These are phyloP conservation scores for Zanthoxylum bungeanum DNA, from an alignment of 345 rosid genomes.

Conservation along the genomic window DNA sequence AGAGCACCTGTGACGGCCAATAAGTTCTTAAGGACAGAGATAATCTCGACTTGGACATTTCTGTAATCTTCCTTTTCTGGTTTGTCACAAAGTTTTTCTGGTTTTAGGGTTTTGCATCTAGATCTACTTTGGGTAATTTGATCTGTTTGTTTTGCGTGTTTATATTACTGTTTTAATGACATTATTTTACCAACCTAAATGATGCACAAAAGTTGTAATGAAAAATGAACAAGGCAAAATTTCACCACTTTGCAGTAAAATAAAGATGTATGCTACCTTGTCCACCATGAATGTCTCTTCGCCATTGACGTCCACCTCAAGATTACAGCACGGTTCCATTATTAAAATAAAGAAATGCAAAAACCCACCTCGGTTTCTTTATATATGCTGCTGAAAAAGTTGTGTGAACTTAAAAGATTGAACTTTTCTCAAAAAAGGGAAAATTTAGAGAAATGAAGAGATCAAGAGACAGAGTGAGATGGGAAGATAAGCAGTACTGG, in stretches of 20 bases:
- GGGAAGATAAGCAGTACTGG: background rate
- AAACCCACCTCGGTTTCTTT: constrained; percentile 11
- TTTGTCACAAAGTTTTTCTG: too few relatives aligned
- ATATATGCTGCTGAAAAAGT: background rate
- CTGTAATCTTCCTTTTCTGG: too few relatives aligned
- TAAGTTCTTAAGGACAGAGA: too few relatives aligned
- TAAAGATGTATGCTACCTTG: constrained; percentile 32
- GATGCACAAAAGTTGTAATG: background rate
- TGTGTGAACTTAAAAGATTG: background rate
- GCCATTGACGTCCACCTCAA: constrained; percentile 59
- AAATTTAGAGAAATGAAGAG: background rate
- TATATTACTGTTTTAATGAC: too few relatives aligned
- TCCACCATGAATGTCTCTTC: constrained; percentile 46
- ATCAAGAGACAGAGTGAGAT: background rate
- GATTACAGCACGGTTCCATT: constrained; percentile 42
- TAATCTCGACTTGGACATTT: too few relatives aligned
- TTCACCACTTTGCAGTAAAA: too few relatives aligned
- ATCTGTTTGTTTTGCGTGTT: too few relatives aligned
- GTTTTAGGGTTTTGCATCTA: too few relatives aligned
- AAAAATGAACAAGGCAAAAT: too few relatives aligned
- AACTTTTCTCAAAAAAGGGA: constrained; percentile 14
- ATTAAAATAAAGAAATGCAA: background rate
- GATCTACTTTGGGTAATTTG: too few relatives aligned
- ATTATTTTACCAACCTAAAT: too few relatives aligned
- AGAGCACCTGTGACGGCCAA: too few relatives aligned